Evolutionary conservation across 2,329 filamentous ascomycete species (phyloP).

Genomic region (Hypomyces perniciosus): DNA sequence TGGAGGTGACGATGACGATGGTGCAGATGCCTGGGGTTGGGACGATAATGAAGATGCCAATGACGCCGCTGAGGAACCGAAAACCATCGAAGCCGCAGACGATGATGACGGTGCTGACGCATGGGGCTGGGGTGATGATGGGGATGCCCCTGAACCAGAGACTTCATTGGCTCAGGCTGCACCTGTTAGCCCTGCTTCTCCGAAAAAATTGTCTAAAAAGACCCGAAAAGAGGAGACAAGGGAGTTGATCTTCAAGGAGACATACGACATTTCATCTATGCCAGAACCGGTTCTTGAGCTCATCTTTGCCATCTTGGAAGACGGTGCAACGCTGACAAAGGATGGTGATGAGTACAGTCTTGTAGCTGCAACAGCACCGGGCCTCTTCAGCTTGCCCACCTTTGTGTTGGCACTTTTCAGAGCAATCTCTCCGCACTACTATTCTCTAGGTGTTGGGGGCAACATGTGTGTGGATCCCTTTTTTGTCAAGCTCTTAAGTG

Average conservation of each 20-base stretch:
- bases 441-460: slow-evolving; percentile 54
- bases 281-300: slow-evolving; percentile 70
- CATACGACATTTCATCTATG: slow-evolving; percentile 82
- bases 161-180: background rate
- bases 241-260: slow-evolving; percentile 76
- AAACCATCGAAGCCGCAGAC: slow-evolving; percentile 19
- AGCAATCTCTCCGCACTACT: slow-evolving; percentile 69
- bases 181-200: slow-evolving; percentile 11
- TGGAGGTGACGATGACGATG: slow-evolving; percentile 33
- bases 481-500: background rate
- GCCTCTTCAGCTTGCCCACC: slow-evolving; percentile 65
- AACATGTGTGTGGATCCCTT: slow-evolving; percentile 49
- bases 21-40: slow-evolving; percentile 77
- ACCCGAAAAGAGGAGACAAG: slow-evolving; percentile 35
- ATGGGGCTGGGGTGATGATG: slow-evolving; percentile 81
- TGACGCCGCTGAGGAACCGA: too few relatives aligned
- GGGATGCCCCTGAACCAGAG: slow-evolving; percentile 28
- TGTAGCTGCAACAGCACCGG: slow-evolving; percentile 61
- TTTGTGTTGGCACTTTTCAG: slow-evolving; percentile 73
- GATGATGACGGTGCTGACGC: slow-evolving; percentile 56
- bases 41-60: slow-evolving; percentile 51
- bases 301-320: slow-evolving; percentile 54
- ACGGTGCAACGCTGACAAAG: slow-evolving; percentile 54
- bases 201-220: slow-evolving; percentile 11
- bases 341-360: slow-evolving; percentile 47